Evolutionary conservation across 2,329 filamentous ascomycete species (phyloP), one percentile per base, ranked within the genome.

Genomic region (Pestalotiopsis sp.): DNA sequence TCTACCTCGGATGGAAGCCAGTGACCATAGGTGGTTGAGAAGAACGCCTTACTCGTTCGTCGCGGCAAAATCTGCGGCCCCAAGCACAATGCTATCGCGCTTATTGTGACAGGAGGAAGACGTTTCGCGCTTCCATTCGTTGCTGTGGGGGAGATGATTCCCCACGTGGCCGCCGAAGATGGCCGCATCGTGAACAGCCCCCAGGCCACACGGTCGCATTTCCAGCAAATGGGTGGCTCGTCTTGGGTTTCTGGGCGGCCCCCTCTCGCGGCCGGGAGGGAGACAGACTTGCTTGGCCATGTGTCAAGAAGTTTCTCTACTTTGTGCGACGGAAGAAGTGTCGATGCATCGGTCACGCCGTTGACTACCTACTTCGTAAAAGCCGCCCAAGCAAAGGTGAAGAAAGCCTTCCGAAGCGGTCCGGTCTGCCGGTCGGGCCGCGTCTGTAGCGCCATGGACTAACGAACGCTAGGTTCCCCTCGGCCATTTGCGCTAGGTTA

Each of bases 391-490:
- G 25, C 41, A 49, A 23, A 57, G 12, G 4, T 12, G 27, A 45
- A 25, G 49, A 20, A 67, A 45, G 62, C 62, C 62, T 65, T 56
- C 62, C 62, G 62, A 65, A 14, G 45, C 23, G 39, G 62, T 23
- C 62, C 45, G 62, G 20, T 23, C 25, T 67, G 65, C 65, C 65
- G 65, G 52, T 56, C 65, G 65, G 65, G 23, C 65, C 65, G 65
- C 65, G 17, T 36, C 38, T 31, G 20, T 39, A 39, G 61, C 38
- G 61, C n/a, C 17, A 63, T 23, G 13, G 13, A 12, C 27, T 27
- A 59, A 5, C 13, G 57, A 23, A 17, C 57, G 6, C 17, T 36
- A 59, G 13, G 14, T 36, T 3, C 20, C 20, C 17, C 14, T 52
- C 45, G 17, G 23, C 57, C 23, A 27, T 52, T 17, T 17, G 45